phyloP scores from a whole-genome alignment of 768 basidiomycete species.

The Hygrophoropsis aurantiaca region DNA sequence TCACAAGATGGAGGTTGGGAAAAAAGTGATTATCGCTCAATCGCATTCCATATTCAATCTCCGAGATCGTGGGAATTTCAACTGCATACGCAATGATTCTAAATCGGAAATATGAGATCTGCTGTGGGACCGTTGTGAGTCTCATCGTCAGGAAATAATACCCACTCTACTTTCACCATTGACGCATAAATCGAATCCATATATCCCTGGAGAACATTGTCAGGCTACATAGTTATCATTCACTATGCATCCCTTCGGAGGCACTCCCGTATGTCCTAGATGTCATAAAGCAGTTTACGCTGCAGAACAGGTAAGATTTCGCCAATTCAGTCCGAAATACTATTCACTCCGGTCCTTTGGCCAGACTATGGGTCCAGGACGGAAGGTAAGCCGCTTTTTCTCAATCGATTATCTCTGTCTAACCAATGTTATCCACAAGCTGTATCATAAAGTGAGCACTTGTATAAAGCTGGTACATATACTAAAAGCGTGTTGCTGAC shows the following conservation, averaged over 20 bases:
- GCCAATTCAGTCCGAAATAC: background rate
- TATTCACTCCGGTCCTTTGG: constrained; percentile 9
- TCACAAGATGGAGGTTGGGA: constrained; percentile 1
- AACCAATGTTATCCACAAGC: constrained; percentile 40
- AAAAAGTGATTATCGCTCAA: constrained; percentile 29
- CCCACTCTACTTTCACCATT: background rate
- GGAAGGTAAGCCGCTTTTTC: constrained; percentile 59
- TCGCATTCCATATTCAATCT: constrained; percentile 38
- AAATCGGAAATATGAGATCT: too few relatives aligned
- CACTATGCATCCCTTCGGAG: constrained; percentile 71
- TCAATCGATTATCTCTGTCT: background rate
- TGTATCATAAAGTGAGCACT: constrained; percentile 71
- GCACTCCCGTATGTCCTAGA: constrained; percentile 68
- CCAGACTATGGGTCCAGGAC: constrained; percentile 82
- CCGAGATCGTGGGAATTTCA: constrained; percentile 28
- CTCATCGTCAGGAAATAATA: too few relatives aligned
- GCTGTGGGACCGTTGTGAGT: too few relatives aligned
- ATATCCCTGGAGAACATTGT: background rate
- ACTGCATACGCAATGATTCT: constrained; percentile 7
- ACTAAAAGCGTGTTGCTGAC: too few relatives aligned
- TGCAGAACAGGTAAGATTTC: constrained; percentile 71
- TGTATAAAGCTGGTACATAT: constrained; percentile 7
- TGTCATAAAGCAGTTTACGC: constrained; percentile 81
- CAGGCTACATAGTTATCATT: background rate
- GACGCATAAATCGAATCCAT: background rate